Evolutionary conservation across 306 rosid genomes (phyloP).

Genomic region (Begonia peltatifolia): DNA sequence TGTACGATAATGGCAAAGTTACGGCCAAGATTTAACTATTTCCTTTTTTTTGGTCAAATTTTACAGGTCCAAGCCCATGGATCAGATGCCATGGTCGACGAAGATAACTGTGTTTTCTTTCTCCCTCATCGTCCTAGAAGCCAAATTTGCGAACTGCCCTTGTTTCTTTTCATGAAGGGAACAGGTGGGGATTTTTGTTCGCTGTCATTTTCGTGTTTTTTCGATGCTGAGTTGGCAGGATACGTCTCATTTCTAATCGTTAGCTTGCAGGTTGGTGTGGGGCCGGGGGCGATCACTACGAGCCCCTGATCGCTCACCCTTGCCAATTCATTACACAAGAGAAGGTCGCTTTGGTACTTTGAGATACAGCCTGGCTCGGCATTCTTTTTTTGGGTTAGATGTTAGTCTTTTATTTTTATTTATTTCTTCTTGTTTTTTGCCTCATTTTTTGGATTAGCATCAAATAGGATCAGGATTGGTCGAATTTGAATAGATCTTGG

Average conservation of each 20-base stretch:
- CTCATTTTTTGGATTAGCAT: too few species aligned
- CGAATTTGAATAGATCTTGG: too few species aligned
- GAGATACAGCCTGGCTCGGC: conserved; percentile 6
- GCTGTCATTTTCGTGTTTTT: background rate
- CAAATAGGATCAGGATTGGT: too few species aligned
- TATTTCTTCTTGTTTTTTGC: too few species aligned
- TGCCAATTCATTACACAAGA: conserved; percentile 55
- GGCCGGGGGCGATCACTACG: conserved; percentile 96
- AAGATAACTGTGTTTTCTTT: conserved; percentile 88
- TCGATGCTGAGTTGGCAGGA: background rate
- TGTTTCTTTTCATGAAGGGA: conserved; percentile 99
- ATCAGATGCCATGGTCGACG: conserved; percentile 96
- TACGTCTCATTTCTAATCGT: background rate
- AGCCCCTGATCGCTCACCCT: conserved; percentile 83
- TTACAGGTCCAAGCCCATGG: conserved; percentile 95
- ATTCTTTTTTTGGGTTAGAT: too few species aligned
- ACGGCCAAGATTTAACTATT: too few species aligned
- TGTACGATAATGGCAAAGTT: too few species aligned
- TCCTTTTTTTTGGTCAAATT: background rate
- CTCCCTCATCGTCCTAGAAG: conserved; percentile 96
- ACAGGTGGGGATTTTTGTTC: conserved; percentile 45
- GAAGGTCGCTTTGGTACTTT: conserved; percentile 87
- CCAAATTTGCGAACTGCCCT: conserved; percentile 58
- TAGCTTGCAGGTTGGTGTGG: conserved; percentile 85
- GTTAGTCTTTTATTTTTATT: too few species aligned